These are phyloP conservation scores for Cryptosporidium canis DNA, from an alignment of 169 alveolate genomes.

Conservation along the genomic window DNA sequence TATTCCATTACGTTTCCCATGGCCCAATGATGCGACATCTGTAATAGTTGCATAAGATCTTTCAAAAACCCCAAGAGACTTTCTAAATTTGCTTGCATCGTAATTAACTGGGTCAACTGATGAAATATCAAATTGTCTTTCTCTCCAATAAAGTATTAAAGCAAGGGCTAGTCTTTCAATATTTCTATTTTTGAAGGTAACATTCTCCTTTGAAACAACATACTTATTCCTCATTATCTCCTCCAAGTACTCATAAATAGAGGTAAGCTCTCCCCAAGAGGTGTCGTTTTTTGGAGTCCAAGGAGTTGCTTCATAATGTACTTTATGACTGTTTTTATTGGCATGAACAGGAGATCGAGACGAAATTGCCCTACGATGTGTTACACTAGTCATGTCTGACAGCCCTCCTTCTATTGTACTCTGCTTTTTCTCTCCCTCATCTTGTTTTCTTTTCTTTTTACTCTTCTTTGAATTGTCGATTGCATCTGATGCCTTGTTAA, in stretches of 20 bases:
- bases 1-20: conserved; percentile 50
- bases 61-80: conserved; percentile 22
- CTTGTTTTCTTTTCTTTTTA: background rate
- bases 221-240: background rate
- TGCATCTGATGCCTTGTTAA: conserved; percentile 3
- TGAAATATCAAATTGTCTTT: conserved; percentile 60
- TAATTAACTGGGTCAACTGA: conserved; percentile 41
- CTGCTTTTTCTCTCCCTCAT: background rate
- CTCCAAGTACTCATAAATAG: conserved; percentile 27
- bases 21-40: conserved; percentile 58
- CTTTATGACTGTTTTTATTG: background rate
- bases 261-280: conserved; percentile 42
- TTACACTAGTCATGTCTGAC: conserved; percentile 15
- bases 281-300: conserved; percentile 14
- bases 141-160: conserved; percentile 35
- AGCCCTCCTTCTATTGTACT: background rate
- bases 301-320: conserved; percentile 17
- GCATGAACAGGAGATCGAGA: conserved; percentile 51
- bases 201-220: conserved; percentile 5
- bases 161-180: conserved; percentile 38
- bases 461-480: background rate
- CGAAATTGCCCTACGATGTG: conserved; percentile 52
- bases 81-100: conserved; percentile 39
- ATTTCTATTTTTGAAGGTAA: background rate
- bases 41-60: conserved; percentile 57